Percentiles rank a stretch among this genome's conserved stretches.
phyloP scores from a whole-genome alignment of 345 rosid genomes.

The Citrus mangshanensis region DNA sequence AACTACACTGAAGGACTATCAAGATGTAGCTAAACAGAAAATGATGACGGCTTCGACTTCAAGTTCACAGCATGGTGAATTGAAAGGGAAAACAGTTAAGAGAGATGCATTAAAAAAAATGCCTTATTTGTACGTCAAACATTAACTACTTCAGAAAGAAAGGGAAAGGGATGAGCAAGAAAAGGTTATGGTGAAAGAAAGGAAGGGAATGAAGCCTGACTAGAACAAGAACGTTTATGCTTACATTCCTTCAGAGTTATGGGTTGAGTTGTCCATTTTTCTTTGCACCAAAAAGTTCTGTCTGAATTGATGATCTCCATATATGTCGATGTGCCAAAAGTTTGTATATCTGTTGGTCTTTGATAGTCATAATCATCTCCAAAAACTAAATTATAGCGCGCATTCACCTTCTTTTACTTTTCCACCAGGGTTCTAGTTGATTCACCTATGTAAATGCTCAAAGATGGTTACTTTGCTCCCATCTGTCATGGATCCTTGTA shows the following conservation, averaged over 20 bases:
- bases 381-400: not conserved
- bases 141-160: not conserved
- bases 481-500: not conserved
- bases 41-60: not conserved
- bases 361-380: not conserved
- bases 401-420: not conserved
- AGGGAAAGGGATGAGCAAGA: not conserved
- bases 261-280: not conserved
- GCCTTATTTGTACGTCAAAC: not conserved
- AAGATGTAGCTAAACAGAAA: not conserved
- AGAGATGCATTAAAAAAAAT: not conserved
- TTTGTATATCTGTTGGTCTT: not conserved
- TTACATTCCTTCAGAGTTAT: not conserved
- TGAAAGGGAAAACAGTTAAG: not conserved
- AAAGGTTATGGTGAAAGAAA: not conserved
- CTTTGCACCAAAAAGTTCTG: not conserved
- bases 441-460: not conserved
- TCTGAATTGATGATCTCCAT: not conserved
- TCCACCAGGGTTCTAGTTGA: not conserved
- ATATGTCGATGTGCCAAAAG: not conserved
- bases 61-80: not conserved
- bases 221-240: not conserved
- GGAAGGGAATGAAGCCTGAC: not conserved
- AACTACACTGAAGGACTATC: not conserved
- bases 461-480: not conserved